phyloP scores from a whole-genome alignment of 768 basidiomycete species.

The Tylopilus sp. region DNA sequence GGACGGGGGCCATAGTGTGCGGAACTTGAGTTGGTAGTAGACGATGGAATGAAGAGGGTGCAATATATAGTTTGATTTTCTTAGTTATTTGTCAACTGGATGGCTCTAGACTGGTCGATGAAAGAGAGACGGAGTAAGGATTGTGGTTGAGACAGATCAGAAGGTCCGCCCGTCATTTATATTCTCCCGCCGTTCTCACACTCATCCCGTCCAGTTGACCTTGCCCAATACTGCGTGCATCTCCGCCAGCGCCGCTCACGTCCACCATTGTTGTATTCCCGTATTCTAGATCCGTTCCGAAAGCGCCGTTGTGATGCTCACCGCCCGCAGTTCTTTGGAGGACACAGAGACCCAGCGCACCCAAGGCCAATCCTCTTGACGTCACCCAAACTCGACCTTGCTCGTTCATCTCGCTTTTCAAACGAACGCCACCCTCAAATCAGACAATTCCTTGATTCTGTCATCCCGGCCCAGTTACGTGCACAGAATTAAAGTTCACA shows the following conservation, averaged over 20 bases:
- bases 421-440: neutral
- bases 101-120: too few species aligned
- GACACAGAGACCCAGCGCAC: neutral
- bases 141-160: too few species aligned
- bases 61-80: constrained; percentile 13
- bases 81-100: neutral
- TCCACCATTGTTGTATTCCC: too few species aligned
- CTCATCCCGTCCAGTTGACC: neutral
- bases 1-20: constrained; percentile 65
- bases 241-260: too few species aligned
- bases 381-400: constrained; percentile 4
- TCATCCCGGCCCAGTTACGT: neutral
- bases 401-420: neutral
- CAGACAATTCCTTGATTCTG: too few species aligned
- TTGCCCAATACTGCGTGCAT: too few species aligned
- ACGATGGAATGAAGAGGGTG: neutral
- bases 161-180: neutral
- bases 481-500: neutral
- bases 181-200: neutral
- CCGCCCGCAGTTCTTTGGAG: neutral
- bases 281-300: constrained; percentile 12
- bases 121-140: too few species aligned
- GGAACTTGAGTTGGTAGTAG: too few species aligned
- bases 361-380: neutral
- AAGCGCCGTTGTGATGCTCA: neutral